These are phyloP conservation scores for Candida mattraensis DNA, from an alignment of 805 yeast species.

Conservation along the genomic window DNA sequence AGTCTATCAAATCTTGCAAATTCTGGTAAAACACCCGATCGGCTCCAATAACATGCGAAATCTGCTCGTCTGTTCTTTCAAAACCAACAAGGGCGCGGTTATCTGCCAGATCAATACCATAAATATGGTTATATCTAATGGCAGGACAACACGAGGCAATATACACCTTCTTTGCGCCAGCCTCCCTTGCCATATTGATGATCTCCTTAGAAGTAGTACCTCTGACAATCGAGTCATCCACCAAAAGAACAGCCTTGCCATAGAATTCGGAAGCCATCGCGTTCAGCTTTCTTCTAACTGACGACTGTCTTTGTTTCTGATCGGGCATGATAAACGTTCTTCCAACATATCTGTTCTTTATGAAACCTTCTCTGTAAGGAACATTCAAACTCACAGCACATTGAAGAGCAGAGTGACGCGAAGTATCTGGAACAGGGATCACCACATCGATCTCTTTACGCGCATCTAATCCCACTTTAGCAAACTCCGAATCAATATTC, in stretches of 20 bases:
- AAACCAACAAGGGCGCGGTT: conserved; percentile 91
- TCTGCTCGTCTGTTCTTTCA: conserved; percentile 69
- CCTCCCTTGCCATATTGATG: conserved; percentile 97
- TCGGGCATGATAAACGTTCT: conserved; percentile 98
- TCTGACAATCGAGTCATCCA: conserved; percentile 96
- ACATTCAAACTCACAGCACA: conserved; percentile 78
- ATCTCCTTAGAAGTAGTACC: conserved; percentile 97
- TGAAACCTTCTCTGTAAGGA: conserved; percentile 95
- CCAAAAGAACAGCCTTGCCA: conserved; percentile 81
- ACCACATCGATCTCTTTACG: conserved; percentile 80
- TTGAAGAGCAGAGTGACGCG: conserved; percentile 93
- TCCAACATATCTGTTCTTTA: conserved; percentile 95
- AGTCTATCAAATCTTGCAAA: conserved; percentile 75
- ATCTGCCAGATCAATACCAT: conserved; percentile 97
- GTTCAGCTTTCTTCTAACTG: conserved; percentile 91
- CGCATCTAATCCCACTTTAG: conserved; percentile 41
- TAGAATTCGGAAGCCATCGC: conserved; percentile 94
- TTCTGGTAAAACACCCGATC: conserved; percentile 89
- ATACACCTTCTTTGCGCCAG: conserved; percentile 94
- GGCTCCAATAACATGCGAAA: conserved; percentile 80
- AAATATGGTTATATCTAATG: conserved; percentile 92
- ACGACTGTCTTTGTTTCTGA: conserved; percentile 89
- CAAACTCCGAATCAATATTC: conserved; percentile 50
- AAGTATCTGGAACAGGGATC: conserved; percentile 97
- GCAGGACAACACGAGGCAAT: conserved; percentile 98